A percentile compares a stretch with the other conserved stretches of the same genome.
phyloP scores from a whole-genome alignment of 2,329 filamentous ascomycete species.

The Nemania diffusa region DNA sequence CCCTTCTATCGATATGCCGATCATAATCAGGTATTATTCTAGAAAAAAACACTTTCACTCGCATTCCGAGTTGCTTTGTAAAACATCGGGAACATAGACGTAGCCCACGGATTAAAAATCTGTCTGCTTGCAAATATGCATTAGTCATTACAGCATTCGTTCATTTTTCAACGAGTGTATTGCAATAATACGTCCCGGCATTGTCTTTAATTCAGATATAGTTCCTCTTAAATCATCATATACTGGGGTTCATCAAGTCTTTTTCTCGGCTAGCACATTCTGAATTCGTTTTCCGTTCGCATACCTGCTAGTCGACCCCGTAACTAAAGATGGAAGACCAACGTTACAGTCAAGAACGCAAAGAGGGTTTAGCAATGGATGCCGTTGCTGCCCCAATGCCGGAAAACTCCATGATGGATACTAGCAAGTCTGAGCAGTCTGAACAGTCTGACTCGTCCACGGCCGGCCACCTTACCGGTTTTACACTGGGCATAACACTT shows the following conservation, averaged over 20 bases:
- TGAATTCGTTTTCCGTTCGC: not conserved
- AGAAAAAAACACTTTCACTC: not conserved
- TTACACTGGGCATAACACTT: conserved; percentile 15
- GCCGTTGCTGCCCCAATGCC: not conserved
- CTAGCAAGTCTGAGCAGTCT: not conserved
- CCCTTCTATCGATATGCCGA: not conserved
- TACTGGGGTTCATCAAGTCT: not conserved
- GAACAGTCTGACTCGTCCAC: not conserved
- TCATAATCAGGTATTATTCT: too few species aligned
- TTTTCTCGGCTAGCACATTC: not conserved
- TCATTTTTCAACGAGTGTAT: not conserved
- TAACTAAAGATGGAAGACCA: not conserved
- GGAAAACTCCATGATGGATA: not conserved
- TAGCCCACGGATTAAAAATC: not conserved
- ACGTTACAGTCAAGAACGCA: not conserved
- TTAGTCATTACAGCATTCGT: not conserved
- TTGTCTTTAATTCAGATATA: not conserved
- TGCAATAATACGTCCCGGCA: not conserved
- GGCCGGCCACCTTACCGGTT: not conserved
- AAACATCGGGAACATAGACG: not conserved
- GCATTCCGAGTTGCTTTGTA: not conserved
- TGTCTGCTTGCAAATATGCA: not conserved
- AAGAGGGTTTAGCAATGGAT: not conserved
- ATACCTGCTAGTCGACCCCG: not conserved
- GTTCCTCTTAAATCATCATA: not conserved